Evolutionary conservation across 306 rosid species (phyloP), one percentile per base, ranked within the genome.

Genomic region (Calophaca sinica): DNA sequence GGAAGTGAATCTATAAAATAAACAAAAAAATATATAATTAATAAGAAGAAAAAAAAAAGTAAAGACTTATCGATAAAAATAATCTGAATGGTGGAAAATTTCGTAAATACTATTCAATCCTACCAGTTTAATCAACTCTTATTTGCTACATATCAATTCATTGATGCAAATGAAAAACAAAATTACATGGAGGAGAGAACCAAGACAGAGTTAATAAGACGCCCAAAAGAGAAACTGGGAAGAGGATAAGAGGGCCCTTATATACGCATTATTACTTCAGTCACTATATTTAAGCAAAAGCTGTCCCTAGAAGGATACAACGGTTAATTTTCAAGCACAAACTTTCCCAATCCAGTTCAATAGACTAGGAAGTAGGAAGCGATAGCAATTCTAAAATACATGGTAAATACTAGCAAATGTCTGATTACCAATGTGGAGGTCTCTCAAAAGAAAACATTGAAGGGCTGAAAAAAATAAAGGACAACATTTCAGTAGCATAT

Each of bases 311-410:
- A 33, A 33, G 36, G 13, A 52, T 7, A 52, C 5, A 14, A 15
- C 2, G 29, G 7, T 15, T 2, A 15, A 35, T 28, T 36, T 60
- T 36, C 64, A 62, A 76, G 32, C 78, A 77, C 82, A 75, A 66
- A 63, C 75, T 14, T 42, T 41, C 5, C 10, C 9, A 12, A 15
- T 33, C 55, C 49, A 58, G 61, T 78, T 67, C 39, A 65, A 64
- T 66, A 58, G 71, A 67, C 52, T 49, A 70, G 42, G 65, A 28
- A 46, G 73, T 49, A 70, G 42, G 65, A 28, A 46, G 73, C 57
- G 74, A 45, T 11, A 69, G 39, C 54, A 68, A 69, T n/a, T 48
- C 48, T 1, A 35, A 44, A 64, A 67, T 72, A 73, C 82, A 72
- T 5, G 53, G 7, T 13, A 39, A 76, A 36, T 32, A 80, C 44